Evolutionary conservation across 2,329 filamentous ascomycete genomes (phyloP).

Genomic region (Colletotrichum camelliae): DNA sequence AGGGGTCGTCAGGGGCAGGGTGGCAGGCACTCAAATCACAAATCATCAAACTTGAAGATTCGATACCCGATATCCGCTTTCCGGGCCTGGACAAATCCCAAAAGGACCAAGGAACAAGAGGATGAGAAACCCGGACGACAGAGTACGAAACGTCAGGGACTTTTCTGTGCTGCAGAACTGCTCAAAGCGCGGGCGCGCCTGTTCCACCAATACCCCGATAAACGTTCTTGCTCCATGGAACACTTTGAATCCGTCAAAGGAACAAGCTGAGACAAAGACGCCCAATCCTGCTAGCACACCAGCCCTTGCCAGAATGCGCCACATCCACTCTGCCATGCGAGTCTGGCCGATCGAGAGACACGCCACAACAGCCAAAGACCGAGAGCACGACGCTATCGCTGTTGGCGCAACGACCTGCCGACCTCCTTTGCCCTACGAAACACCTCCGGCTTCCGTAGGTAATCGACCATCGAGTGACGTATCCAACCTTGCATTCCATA

Average conservation of each 20-base stretch:
- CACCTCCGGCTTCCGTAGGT: not conserved
- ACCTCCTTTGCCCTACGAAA: not conserved
- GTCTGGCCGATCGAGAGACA: not conserved
- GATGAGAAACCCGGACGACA: not conserved
- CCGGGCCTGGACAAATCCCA: not conserved
- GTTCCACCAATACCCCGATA: not conserved
- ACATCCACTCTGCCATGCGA: slow-evolving; percentile 4
- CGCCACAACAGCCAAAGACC: slow-evolving; percentile 10
- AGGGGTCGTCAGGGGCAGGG: not conserved
- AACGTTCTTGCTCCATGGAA: not conserved
- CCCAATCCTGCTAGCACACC: not conserved
- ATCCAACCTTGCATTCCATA: not conserved
- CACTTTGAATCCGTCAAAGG: slow-evolving; percentile 1
- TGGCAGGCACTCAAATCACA: not conserved
- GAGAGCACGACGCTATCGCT: not conserved
- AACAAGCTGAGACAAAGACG: slow-evolving; percentile 6
- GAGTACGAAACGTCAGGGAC: not conserved
- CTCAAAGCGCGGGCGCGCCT: slow-evolving; percentile 1
- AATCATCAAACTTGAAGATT: not conserved
- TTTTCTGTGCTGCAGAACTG: not conserved
- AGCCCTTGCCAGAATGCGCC: not conserved
- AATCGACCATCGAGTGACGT: not conserved
- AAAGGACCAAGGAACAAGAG: not conserved
- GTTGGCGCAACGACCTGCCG: not conserved
- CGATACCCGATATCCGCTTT: not conserved